Evolutionary conservation across 306 rosid species (phyloP).

Genomic region (Trifolium pratense): DNA sequence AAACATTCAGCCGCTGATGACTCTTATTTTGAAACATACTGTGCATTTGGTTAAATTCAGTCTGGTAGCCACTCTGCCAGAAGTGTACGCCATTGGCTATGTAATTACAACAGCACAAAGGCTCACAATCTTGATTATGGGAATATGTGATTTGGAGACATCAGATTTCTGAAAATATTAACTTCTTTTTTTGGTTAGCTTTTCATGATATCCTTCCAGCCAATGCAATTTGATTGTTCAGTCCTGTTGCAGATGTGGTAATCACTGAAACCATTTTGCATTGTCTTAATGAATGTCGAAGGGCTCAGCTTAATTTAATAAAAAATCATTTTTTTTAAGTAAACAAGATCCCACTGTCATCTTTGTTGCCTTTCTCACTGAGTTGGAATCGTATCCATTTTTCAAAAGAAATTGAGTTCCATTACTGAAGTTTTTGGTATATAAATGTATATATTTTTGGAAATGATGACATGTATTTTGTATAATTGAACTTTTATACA

Average conservation of each 20-base stretch:
- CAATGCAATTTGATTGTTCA: background rate
- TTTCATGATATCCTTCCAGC: background rate
- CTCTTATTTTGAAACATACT: background rate
- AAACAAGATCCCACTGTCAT: no score
- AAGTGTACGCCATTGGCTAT: background rate
- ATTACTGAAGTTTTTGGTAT: no score
- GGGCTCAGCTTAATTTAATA: background rate
- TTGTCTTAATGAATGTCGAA: background rate
- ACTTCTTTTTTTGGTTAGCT: background rate
- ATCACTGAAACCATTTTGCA: background rate
- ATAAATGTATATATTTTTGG: no score
- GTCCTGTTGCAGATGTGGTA: background rate
- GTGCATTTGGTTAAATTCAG: no score
- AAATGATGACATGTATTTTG: no score
- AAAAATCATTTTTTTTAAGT: background rate
- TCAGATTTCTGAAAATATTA: background rate
- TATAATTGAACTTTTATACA: no score
- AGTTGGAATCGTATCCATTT: no score
- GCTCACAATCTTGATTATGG: background rate
- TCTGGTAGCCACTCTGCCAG: background rate
- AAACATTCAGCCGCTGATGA: background rate
- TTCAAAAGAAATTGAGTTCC: no score
- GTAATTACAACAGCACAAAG: background rate
- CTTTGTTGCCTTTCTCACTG: no score
- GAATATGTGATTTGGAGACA: background rate